Percentiles rank a stretch among this genome's conserved stretches.
Evolutionary conservation across 1,284 basidiomycete genomes (phyloP).

Genomic region (Sanguinoderma infundibulare): DNA sequence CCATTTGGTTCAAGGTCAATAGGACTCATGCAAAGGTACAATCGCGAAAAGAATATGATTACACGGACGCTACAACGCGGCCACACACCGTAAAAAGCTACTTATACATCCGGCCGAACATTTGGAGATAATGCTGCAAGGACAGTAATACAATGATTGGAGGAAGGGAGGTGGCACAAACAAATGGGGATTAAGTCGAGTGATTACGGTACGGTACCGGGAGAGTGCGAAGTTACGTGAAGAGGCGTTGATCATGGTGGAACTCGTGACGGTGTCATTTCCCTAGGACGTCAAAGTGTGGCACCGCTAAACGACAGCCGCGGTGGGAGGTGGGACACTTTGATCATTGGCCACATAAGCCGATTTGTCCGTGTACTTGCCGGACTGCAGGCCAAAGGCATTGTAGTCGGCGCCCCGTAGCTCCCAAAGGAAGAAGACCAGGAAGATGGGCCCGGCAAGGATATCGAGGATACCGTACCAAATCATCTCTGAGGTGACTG

Average conservation of each 20-base stretch:
- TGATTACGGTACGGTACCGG: not conserved
- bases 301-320: slow-evolving; percentile 13
- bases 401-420: slow-evolving; percentile 35
- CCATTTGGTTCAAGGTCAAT: not conserved
- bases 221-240: not conserved
- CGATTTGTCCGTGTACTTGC: slow-evolving; percentile 32
- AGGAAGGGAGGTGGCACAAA: not conserved
- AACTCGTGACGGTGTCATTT: slow-evolving; percentile 5
- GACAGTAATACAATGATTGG: not conserved
- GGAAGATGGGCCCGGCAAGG: slow-evolving; percentile 56
- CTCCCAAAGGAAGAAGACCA: slow-evolving; percentile 38
- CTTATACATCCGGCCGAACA: not conserved
- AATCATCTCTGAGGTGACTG: slow-evolving; percentile 48
- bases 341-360: slow-evolving; percentile 1
- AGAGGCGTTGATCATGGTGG: slow-evolving; percentile 3
- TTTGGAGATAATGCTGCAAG: not conserved
- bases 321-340: slow-evolving; percentile 2
- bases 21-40: not conserved
- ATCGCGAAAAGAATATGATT: not conserved
- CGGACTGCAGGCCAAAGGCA: slow-evolving; percentile 33
- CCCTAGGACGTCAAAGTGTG: not conserved
- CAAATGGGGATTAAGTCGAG: not conserved
- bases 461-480: slow-evolving; percentile 69
- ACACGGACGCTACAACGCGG: not conserved
- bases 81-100: not conserved